Conservation (phyloP, 2,329 filamentous ascomycete genomes). For the Geosmithia putterillii region DNA sequence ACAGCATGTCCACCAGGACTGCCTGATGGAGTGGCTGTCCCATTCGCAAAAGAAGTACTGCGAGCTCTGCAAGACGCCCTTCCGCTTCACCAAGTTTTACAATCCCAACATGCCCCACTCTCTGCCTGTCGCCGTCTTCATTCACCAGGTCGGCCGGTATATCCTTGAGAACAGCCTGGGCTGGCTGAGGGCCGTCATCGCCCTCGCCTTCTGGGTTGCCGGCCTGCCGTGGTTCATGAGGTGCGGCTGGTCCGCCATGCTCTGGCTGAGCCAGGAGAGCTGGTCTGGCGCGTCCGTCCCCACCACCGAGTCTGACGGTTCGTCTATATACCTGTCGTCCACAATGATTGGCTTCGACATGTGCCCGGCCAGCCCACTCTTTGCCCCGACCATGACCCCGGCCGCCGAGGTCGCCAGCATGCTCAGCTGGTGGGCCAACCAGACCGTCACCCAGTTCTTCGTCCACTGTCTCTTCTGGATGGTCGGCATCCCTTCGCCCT, state of each 20-base stretch:
- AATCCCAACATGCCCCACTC: slow-evolving; percentile 82
- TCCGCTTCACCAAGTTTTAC: slow-evolving; percentile 97
- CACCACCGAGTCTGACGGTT: slow-evolving; percentile 5
- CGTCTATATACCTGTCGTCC: slow-evolving; percentile 16
- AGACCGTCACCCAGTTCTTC: not conserved
- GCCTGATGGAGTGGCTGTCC: slow-evolving; percentile 95
- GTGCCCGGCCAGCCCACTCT: slow-evolving; percentile 21
- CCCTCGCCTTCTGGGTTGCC: slow-evolving; percentile 77
- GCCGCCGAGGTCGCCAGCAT: slow-evolving; percentile 15
- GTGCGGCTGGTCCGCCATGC: slow-evolving; percentile 82
- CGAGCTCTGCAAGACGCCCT: slow-evolving; percentile 97
- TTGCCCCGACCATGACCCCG: slow-evolving; percentile 17
- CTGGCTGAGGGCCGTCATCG: slow-evolving; percentile 68
- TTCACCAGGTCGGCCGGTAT: slow-evolving; percentile 67
- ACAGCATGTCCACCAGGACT: slow-evolving; percentile 96
- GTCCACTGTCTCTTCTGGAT: not conserved
- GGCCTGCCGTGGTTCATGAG: slow-evolving; percentile 86
- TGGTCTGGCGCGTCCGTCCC: slow-evolving; percentile 3
- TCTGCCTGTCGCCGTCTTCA: slow-evolving; percentile 69
- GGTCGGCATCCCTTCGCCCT: slow-evolving; percentile 11
- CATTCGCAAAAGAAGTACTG: slow-evolving; percentile 99
- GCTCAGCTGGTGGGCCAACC: slow-evolving; percentile 7
- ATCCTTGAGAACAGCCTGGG: slow-evolving; percentile 57
- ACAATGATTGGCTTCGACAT: slow-evolving; percentile 12
- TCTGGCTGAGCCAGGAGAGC: slow-evolving; percentile 84